These are phyloP conservation scores for Pyronema domesticum DNA, from an alignment of 495 filamentous ascomycete species.

Conservation along the genomic window DNA sequence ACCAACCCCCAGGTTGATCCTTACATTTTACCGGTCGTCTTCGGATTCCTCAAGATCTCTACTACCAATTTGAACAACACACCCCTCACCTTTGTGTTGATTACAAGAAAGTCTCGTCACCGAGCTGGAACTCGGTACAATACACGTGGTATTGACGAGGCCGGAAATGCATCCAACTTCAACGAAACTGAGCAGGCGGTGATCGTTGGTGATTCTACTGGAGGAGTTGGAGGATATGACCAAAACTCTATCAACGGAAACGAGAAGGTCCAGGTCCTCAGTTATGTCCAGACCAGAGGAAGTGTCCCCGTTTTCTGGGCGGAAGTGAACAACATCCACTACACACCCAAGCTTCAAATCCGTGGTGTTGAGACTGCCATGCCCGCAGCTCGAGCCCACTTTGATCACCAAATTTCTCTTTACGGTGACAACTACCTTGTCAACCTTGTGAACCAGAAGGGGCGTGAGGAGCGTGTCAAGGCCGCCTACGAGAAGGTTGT, in stretches of 20 bases:
- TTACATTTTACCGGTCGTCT: slow-evolving; percentile 88
- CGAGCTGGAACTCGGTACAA: slow-evolving; percentile 86
- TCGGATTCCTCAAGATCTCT: slow-evolving; percentile 76
- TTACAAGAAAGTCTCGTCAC: slow-evolving; percentile 71
- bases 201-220: slow-evolving; percentile 61
- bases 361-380: slow-evolving; percentile 67
- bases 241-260: slow-evolving; percentile 7
- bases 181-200: slow-evolving; percentile 93
- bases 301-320: slow-evolving; percentile 92
- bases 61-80: slow-evolving; percentile 65
- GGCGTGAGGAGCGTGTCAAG: slow-evolving; percentile 73
- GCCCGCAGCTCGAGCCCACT: slow-evolving; percentile 63
- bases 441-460: slow-evolving; percentile 89
- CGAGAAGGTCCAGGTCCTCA: slow-evolving; percentile 52
- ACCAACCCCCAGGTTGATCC: slow-evolving; percentile 46
- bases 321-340: slow-evolving; percentile 76
- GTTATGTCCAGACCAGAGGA: slow-evolving; percentile 88
- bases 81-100: slow-evolving; percentile 66
- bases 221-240: slow-evolving; percentile 51
- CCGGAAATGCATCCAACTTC: slow-evolving; percentile 90
- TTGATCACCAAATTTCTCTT: slow-evolving; percentile 72
- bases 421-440: slow-evolving; percentile 96
- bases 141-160: slow-evolving; percentile 77
- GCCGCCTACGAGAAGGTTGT: slow-evolving; percentile 81
- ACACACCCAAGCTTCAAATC: slow-evolving; percentile 75